Conservation (phyloP, 208 protist genomes). For the Leishmania guyanensis region DNA sequence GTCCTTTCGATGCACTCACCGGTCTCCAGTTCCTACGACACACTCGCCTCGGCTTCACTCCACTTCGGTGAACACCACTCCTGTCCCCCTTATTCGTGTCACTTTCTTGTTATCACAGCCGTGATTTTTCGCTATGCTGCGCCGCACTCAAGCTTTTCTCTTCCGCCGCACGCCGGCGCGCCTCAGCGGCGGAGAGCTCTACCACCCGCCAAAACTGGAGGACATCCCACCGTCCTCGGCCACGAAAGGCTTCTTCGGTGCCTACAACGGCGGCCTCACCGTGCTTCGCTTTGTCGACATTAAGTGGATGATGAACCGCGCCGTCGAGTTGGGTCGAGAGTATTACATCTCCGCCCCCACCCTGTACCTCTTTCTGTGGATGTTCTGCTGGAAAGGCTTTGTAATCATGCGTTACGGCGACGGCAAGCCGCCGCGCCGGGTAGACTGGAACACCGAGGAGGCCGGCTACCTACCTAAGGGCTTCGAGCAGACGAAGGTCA, state of each 20-base stretch:
- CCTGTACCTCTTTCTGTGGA: constrained; percentile 81
- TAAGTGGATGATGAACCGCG: constrained; percentile 93
- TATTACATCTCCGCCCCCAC: constrained; percentile 86
- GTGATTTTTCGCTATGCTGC: constrained; percentile 64
- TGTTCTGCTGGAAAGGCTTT: constrained; percentile 87
- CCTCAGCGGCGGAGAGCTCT: constrained; percentile 83
- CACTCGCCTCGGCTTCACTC: neutral
- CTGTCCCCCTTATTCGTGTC: neutral
- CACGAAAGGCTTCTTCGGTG: constrained; percentile 82
- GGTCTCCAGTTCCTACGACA: neutral
- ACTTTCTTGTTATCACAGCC: neutral
- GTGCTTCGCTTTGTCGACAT: constrained; percentile 80
- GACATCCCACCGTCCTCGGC: constrained; percentile 63
- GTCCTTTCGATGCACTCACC: neutral
- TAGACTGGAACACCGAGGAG: constrained; percentile 92
- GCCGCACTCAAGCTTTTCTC: constrained; percentile 66
- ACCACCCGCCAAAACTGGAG: constrained; percentile 79
- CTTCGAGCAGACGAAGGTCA: constrained; percentile 77
- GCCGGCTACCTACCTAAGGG: constrained; percentile 72
- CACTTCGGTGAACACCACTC: neutral
- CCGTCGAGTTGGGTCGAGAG: constrained; percentile 82
- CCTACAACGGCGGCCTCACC: constrained; percentile 66
- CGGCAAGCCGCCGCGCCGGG: constrained; percentile 77
- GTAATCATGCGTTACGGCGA: constrained; percentile 77
- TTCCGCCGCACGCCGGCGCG: constrained; percentile 74